phyloP scores from a whole-genome alignment of 768 basidiomycete genomes.

The Nidularia sp. region DNA sequence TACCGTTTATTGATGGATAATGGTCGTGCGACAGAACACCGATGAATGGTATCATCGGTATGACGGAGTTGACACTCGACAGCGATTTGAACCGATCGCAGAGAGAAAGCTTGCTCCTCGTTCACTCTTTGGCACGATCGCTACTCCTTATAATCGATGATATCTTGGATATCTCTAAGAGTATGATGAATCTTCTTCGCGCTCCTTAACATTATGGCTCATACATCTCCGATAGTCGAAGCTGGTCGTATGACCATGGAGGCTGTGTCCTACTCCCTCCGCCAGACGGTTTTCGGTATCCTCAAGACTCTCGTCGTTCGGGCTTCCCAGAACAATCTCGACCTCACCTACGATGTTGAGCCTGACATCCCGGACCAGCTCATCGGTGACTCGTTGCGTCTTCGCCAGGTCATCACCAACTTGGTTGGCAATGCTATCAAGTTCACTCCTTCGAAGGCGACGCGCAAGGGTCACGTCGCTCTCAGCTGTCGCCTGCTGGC shows the following conservation, averaged over 20 bases:
- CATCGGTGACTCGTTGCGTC: constrained; percentile 91
- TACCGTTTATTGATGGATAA: background rate
- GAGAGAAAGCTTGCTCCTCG: constrained; percentile 91
- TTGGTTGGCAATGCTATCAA: constrained; percentile 96
- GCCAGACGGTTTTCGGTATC: constrained; percentile 96
- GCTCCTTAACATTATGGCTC: background rate
- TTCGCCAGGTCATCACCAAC: constrained; percentile 95
- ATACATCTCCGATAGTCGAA: constrained; percentile 60
- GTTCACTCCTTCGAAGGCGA: constrained; percentile 83
- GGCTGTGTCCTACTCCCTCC: constrained; percentile 94
- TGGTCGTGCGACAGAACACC: constrained; percentile 63
- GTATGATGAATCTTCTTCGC: constrained; percentile 43
- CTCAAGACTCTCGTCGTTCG: constrained; percentile 97
- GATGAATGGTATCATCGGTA: constrained; percentile 99
- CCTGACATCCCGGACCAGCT: constrained; percentile 95
- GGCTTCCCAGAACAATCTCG: constrained; percentile 93
- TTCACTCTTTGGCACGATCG: constrained; percentile 91
- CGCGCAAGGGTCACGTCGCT: constrained; percentile 83
- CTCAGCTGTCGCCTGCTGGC: constrained; percentile 80
- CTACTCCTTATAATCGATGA: constrained; percentile 97
- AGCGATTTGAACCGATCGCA: constrained; percentile 93
- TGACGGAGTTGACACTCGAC: constrained; percentile 97
- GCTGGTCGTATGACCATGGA: constrained; percentile 99
- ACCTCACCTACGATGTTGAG: constrained; percentile 94
- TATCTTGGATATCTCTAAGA: constrained; percentile 99